Percentiles rank a stretch among this genome's conserved stretches.
Evolutionary conservation across 1,284 basidiomycete genomes (phyloP).

Genomic region (Cryptococcus sp.): DNA sequence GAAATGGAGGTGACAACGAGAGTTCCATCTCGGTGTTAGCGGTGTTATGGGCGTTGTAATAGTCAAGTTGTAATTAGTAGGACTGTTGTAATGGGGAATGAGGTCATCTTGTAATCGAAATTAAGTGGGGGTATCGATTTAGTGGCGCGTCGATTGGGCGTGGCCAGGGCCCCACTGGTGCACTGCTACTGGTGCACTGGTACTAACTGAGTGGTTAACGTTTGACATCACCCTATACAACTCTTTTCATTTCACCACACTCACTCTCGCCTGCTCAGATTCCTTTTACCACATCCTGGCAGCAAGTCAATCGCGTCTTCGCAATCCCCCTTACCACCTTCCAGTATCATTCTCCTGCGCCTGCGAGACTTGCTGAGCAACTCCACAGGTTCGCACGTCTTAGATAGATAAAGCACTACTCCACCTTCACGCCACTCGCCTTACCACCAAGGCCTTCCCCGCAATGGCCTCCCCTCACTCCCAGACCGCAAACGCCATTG

Average conservation of each 20-base stretch:
- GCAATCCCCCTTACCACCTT: background rate
- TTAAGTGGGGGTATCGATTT: too few relatives aligned
- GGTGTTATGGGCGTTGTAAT: background rate
- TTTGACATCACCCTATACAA: too few relatives aligned
- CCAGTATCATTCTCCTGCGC: background rate
- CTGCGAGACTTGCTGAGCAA: conserved; percentile 5
- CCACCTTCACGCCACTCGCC: conserved; percentile 1
- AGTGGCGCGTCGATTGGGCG: background rate
- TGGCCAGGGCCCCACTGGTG: background rate
- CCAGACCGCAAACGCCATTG: conserved; percentile 50
- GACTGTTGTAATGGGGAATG: too few relatives aligned
- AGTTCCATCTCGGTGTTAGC: background rate
- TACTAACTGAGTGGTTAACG: too few relatives aligned
- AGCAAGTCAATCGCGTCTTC: background rate
- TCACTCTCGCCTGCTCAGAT: background rate
- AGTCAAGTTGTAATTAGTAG: too few relatives aligned
- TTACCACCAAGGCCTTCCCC: conserved; percentile 3
- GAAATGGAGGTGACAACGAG: too few relatives aligned
- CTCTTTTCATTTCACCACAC: background rate
- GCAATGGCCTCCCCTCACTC: conserved; percentile 44
- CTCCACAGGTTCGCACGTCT: conserved; percentile 3
- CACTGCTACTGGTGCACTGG: too few relatives aligned
- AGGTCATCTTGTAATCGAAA: background rate
- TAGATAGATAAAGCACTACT: too few relatives aligned
- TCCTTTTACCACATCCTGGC: too few relatives aligned